Conservation (phyloP, 495 filamentous ascomycete species). For the Thozetella sp. region DNA sequence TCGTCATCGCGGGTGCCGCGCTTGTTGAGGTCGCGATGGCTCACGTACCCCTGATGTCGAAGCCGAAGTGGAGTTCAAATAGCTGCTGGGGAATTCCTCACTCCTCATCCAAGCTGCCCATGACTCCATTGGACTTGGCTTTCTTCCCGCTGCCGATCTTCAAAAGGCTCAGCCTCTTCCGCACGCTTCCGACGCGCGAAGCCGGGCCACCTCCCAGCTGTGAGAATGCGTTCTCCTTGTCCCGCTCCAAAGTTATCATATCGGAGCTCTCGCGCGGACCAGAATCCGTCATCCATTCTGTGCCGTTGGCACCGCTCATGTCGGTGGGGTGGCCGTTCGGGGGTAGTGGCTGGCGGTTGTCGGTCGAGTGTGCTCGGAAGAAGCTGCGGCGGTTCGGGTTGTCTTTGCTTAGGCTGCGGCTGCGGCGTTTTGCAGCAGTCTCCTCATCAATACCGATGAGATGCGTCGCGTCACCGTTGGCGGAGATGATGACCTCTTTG, state of each 20-base stretch:
- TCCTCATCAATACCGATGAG: constrained; percentile 27
- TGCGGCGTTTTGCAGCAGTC: constrained; percentile 23
- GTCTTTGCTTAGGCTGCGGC: constrained; percentile 27
- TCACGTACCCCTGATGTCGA: neutral
- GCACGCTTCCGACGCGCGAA: constrained; percentile 56
- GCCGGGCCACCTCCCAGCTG: constrained; percentile 13
- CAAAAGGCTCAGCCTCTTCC: constrained; percentile 70
- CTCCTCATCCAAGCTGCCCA: constrained; percentile 51
- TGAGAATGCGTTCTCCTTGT: constrained; percentile 26
- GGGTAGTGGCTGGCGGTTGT: constrained; percentile 7
- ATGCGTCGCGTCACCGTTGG: constrained; percentile 13
- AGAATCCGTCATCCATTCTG: constrained; percentile 23
- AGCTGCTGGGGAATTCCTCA: constrained; percentile 7
- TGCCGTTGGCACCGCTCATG: constrained; percentile 19
- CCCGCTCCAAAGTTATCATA: constrained; percentile 6
- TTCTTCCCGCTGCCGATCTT: constrained; percentile 62
- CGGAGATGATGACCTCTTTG: constrained; percentile 3
- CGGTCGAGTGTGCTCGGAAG: constrained; percentile 21
- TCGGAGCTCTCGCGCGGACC: constrained; percentile 11
- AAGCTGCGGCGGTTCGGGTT: constrained; percentile 27
- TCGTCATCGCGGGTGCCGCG: neutral
- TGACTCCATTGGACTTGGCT: constrained; percentile 54
- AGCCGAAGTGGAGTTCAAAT: neutral
- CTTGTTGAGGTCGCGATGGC: neutral
- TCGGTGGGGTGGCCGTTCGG: constrained; percentile 25